Conservation (phyloP, 345 rosid species). For the Mallotus nudiflorus region DNA sequence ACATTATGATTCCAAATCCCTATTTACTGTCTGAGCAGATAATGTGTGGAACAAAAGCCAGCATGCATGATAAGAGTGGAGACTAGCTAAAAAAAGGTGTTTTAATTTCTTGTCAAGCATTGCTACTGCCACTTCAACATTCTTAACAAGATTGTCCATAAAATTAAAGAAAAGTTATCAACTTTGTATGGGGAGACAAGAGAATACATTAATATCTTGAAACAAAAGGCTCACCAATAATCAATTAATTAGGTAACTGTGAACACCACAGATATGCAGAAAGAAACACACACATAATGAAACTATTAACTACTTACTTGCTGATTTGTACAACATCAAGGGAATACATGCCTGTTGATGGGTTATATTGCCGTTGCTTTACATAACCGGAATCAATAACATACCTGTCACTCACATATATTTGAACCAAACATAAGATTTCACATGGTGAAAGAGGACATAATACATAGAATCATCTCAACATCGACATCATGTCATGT, state of each 20-base stretch:
- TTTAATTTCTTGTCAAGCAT: not conserved
- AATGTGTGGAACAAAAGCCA: not conserved
- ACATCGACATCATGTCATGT: not conserved
- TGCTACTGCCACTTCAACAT: not conserved
- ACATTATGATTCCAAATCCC: not conserved
- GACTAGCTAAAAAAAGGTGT: not conserved
- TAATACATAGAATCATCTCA: not conserved
- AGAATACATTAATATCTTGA: not conserved
- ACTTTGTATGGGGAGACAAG: not conserved
- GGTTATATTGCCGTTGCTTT: constrained; percentile 94
- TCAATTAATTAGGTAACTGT: not conserved
- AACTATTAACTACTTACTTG: constrained; percentile 61
- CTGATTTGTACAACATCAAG: constrained; percentile 94
- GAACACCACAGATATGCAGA: not conserved
- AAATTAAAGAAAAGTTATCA: not conserved
- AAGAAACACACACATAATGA: not conserved
- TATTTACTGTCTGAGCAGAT: not conserved
- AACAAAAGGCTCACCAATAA: not conserved
- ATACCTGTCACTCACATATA: constrained; percentile 57
- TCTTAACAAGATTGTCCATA: not conserved
- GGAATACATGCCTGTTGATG: constrained; percentile 94
- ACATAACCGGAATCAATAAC: constrained; percentile 94
- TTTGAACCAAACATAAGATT: constrained; percentile 20
- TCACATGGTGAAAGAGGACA: not conserved
- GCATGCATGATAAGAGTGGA: not conserved